Percentiles rank a stretch among this genome's conserved stretches.
Evolutionary conservation across 2,329 filamentous ascomycete genomes (phyloP).

Genomic region (Microcera coccophila): DNA sequence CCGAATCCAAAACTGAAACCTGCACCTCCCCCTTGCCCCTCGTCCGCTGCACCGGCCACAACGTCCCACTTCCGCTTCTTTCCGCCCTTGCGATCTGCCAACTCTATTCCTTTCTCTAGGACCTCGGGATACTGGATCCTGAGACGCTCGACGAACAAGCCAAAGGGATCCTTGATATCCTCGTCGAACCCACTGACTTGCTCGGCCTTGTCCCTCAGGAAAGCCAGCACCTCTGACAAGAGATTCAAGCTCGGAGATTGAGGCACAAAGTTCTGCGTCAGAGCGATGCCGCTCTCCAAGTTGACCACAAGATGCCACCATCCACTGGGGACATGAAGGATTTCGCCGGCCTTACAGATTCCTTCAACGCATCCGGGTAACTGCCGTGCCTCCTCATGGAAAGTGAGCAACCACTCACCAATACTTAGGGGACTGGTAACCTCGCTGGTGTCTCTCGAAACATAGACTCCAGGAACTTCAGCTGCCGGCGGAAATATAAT

Average conservation of each 20-base stretch:
- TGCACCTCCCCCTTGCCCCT: constrained; percentile 30
- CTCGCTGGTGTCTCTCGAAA: constrained; percentile 84
- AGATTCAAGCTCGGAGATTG: constrained; percentile 51
- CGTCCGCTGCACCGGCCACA: constrained; percentile 48
- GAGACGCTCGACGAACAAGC: constrained; percentile 69
- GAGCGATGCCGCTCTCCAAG: constrained; percentile 74
- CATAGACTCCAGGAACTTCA: constrained; percentile 81
- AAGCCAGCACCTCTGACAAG: constrained; percentile 70
- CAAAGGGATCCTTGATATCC: constrained; percentile 67
- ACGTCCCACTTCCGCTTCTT: constrained; percentile 87
- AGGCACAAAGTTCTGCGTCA: constrained; percentile 96
- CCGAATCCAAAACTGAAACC: constrained; percentile 57
- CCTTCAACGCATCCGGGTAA: constrained; percentile 79
- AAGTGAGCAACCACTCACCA: constrained; percentile 90
- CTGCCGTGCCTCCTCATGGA: constrained; percentile 76
- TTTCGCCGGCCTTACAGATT: constrained; percentile 77
- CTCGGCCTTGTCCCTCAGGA: constrained; percentile 75
- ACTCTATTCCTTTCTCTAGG: constrained; percentile 60
- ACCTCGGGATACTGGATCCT: constrained; percentile 59
- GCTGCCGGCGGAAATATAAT: constrained; percentile 89
- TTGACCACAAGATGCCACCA: constrained; percentile 99
- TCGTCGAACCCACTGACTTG: constrained; percentile 83
- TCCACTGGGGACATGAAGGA: constrained; percentile 86
- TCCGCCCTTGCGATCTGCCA: constrained; percentile 59
- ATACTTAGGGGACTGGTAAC: constrained; percentile 93